These are phyloP conservation scores for Wickerhamomyces strasburgensis DNA, from an alignment of 805 yeast species.

Conservation along the genomic window DNA sequence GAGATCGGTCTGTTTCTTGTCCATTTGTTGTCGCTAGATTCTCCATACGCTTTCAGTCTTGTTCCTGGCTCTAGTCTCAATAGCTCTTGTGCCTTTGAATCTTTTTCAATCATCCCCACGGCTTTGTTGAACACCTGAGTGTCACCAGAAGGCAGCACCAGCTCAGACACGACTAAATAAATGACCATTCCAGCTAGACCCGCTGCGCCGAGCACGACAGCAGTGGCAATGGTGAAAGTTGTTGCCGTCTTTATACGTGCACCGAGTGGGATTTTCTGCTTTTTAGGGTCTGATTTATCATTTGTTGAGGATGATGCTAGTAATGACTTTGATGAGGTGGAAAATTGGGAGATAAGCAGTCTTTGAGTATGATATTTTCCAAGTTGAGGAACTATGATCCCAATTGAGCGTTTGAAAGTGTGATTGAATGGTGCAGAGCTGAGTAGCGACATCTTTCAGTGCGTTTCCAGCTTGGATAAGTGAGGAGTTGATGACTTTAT, in stretches of 20 bases:
- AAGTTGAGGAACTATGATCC: not conserved
- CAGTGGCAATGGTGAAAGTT: constrained; percentile 56
- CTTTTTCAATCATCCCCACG: constrained; percentile 68
- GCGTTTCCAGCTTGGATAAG: too few relatives aligned
- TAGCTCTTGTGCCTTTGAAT: constrained; percentile 50
- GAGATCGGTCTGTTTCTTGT: constrained; percentile 83
- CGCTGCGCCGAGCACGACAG: constrained; percentile 61
- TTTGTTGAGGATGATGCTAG: constrained; percentile 4
- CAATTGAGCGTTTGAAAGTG: not conserved
- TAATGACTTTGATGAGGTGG: constrained; percentile 5
- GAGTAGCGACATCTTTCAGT: not conserved
- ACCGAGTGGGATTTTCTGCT: constrained; percentile 36
- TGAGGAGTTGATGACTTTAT: too few relatives aligned
- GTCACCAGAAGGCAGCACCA: constrained; percentile 86
- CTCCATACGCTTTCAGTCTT: constrained; percentile 82
- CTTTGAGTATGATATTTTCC: not conserved
- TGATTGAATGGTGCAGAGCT: not conserved
- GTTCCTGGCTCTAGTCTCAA: constrained; percentile 44
- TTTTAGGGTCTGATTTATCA: constrained; percentile 2
- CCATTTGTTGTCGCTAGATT: constrained; percentile 66
- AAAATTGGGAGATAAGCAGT: constrained; percentile 4
- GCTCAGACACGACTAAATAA: constrained; percentile 72
- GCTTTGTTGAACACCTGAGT: constrained; percentile 88
- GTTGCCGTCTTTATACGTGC: constrained; percentile 48
- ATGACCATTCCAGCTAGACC: constrained; percentile 65